phyloP scores from a whole-genome alignment of 345 rosid species.

The Eucalyptus pumila region DNA sequence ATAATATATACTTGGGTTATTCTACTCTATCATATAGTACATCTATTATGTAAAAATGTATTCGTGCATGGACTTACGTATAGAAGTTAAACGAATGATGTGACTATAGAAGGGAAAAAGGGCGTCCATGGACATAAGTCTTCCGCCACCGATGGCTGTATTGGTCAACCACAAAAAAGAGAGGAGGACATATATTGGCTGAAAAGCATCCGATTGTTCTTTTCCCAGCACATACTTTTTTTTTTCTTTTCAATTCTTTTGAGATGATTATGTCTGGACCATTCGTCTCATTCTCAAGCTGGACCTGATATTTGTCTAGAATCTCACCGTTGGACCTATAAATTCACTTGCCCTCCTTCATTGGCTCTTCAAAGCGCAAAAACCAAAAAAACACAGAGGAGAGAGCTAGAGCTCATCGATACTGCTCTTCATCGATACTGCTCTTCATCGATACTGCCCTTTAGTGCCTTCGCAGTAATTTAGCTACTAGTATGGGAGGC shows the following conservation, averaged over 20 bases:
- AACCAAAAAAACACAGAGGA: background rate
- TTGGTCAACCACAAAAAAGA: background rate
- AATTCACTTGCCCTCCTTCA: background rate
- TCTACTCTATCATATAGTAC: background rate
- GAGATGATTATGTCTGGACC: background rate
- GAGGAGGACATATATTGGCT: background rate
- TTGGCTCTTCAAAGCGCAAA: background rate
- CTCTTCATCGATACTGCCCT: background rate
- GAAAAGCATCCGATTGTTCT: background rate
- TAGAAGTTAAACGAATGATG: background rate
- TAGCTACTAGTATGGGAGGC: conserved; percentile 7
- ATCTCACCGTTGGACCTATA: background rate
- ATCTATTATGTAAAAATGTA: background rate
- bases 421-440: background rate
- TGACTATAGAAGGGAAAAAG: background rate
- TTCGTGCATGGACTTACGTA: background rate
- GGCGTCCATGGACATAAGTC: background rate
- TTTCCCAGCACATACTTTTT: background rate
- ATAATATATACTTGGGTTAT: background rate
- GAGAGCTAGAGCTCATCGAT: background rate
- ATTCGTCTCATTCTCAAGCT: background rate
- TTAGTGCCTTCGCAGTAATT: background rate
- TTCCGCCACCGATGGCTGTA: background rate
- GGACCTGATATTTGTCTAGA: background rate
- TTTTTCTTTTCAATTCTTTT: background rate